These are phyloP conservation scores for Afroboletus lepidellus DNA, from an alignment of 1,284 basidiomycete species.

Conservation along the genomic window DNA sequence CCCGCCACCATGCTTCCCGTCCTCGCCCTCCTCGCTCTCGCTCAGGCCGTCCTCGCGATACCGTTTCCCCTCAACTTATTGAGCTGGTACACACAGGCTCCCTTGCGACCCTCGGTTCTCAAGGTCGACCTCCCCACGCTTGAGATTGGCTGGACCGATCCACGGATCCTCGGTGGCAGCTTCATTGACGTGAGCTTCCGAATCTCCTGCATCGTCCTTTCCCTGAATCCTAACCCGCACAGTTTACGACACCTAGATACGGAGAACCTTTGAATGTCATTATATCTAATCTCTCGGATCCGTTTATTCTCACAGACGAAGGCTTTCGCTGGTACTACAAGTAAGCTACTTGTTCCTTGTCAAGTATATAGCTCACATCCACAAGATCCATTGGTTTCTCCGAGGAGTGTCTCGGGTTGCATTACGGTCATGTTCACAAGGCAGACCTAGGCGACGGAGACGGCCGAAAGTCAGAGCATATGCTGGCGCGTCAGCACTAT, in stretches of 20 bases:
- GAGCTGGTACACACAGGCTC: slow-evolving; percentile 14
- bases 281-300: slow-evolving; percentile 61
- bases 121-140: slow-evolving; percentile 15
- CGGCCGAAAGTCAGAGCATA: slow-evolving; percentile 57
- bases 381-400: slow-evolving; percentile 75
- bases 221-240: slow-evolving; percentile 2
- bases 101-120: slow-evolving; percentile 9
- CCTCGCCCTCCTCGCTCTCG: slow-evolving; percentile 18
- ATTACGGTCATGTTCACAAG: slow-evolving; percentile 62
- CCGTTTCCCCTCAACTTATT: slow-evolving; percentile 19
- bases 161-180: slow-evolving; percentile 63
- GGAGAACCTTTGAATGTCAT: slow-evolving; percentile 74
- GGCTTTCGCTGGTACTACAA: slow-evolving; percentile 62
- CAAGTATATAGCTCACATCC: slow-evolving; percentile 2
- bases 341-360: slow-evolving; percentile 30
- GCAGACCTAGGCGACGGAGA: slow-evolving; percentile 75
- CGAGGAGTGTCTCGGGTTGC: slow-evolving; percentile 70
- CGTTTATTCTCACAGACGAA: slow-evolving; percentile 61
- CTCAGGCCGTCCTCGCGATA: slow-evolving; percentile 16
- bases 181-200: slow-evolving; percentile 62
- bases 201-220: neutral
- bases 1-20: slow-evolving; percentile 12
- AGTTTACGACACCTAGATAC: slow-evolving; percentile 64
- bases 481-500: slow-evolving; percentile 67
- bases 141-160: slow-evolving; percentile 63